Evolutionary conservation across 73 alveolate species (phyloP), one percentile per base, ranked within the genome.

Genomic region (Paramecium octaurelia): DNA sequence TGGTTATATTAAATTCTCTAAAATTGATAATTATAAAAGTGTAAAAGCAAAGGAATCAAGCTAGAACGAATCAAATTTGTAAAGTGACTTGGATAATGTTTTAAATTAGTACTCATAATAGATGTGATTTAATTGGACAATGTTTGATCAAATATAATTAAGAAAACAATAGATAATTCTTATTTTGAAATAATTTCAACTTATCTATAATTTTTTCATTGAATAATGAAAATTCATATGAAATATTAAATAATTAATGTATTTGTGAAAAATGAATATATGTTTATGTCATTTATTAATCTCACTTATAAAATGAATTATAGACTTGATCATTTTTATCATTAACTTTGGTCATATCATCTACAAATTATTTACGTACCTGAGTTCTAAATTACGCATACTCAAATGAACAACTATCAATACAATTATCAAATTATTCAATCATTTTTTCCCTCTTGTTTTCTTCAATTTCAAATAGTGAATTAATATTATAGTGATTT

Each of bases 391-490:
- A 73, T 73, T 36, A 36, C 4, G 87, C 87, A 73, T 73, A 73
- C 34, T 73, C 87, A 73, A 73, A 73, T 73, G 87, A 36, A 73
- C 69, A 73, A 5, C 59, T 73, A 36, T 73, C 87, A 34, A 73
- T 38, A 73, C 60, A 73, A 35, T 20, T 73, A 34, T 73, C 87
- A 35, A 73, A 73, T 64, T 64, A n/a, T 64, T 64, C 46, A 27
- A 64, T 64, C 46, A 64, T 64, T 64, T 64, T 64, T 54, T 54
- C 69, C 8, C 69, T 54, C n/a, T 18, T 54, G 21, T 54, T 54
- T 64, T 64, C 84, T 64, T 64, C 48, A 7, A 64, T 64, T 27
- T 27, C 46, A 64, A 64, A 64, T 34, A 64, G 12, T 20, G 84
- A 64, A 31, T 64, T 34, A 11, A 64, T 27, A 64, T 64, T 64